These are phyloP conservation scores for Juncus effusus DNA, from an alignment of 176 grass and related monocot species.

Conservation along the genomic window DNA sequence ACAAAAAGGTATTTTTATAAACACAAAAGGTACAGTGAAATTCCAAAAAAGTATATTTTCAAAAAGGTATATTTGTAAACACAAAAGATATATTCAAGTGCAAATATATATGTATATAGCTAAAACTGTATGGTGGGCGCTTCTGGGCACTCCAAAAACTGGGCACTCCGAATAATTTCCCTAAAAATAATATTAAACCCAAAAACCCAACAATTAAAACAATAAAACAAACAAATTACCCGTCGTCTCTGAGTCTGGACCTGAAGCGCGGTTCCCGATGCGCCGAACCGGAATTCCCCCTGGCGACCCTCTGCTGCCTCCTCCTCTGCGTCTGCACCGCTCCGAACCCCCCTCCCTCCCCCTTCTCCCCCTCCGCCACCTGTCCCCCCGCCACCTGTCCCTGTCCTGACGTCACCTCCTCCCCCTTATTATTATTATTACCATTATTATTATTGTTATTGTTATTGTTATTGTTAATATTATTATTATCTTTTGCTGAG, in stretches of 20 bases:
- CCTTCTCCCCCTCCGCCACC: conserved; percentile 72
- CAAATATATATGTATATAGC: too few species aligned
- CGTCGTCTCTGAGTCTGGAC: conserved; percentile 60
- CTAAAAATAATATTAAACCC: conserved; percentile 9
- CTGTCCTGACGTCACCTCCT: conserved; percentile 62
- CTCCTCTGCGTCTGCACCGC: conserved; percentile 43
- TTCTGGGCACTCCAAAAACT: too few species aligned
- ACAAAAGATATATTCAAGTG: too few species aligned
- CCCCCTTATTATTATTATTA: conserved; percentile 51
- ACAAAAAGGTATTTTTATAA: too few species aligned
- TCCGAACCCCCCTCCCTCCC: conserved; percentile 63
- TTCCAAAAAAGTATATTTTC: too few species aligned
- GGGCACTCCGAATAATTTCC: too few species aligned
- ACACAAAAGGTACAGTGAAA: too few species aligned
- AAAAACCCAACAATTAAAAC: conserved; percentile 14
- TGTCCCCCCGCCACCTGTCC: conserved; percentile 49
- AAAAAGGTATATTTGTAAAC: too few species aligned
- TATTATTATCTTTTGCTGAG: conserved; percentile 34
- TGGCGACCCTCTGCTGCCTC: conserved; percentile 46
- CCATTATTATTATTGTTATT: conserved; percentile 44
- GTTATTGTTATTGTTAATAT: conserved; percentile 23
- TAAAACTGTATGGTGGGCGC: too few species aligned
- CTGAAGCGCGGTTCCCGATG: conserved; percentile 66
- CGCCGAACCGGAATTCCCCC: conserved; percentile 51
- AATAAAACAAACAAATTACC: conserved; percentile 39